Base-by-base conservation (phyloP, 768 basidiomycete species). In the Rhodosporidiobolus odoratus region DNA sequence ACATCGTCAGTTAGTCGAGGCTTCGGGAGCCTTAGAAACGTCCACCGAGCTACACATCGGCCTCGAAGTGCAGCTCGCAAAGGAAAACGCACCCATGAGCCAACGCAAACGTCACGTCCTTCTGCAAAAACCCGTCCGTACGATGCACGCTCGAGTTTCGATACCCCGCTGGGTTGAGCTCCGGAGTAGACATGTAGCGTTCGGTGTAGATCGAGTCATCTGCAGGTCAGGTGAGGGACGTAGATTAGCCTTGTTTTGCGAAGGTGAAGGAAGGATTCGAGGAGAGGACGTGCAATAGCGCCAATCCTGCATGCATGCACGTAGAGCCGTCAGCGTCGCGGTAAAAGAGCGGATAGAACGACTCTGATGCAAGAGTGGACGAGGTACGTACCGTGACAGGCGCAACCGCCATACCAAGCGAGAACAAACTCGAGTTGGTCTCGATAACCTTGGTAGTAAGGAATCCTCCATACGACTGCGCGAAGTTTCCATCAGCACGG, bases 401-500 rank as follows among this genome's bases (percentile, higher is more conserved):
- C 85, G 92, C 92, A 41, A 96, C 87, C 5, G 92, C 85, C 85
- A 95, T 96, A 10, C 90, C 91, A 56, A 98, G 82, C 6, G 89
- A 88, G 80, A 98, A 92, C 21, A 97, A 85, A 9, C 89, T 89
- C 23, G 90, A 92, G 78, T 91, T 84, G 8, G 91, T 89, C 81
- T 99, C 96, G 19, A 90, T 85, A 7, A 95, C 87, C 78, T 98
- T 98, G 67, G 89, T 86, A 65, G 89, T 89, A 89, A 98, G 91
- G 80, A 92, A 99, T 0, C 96, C 95, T 16, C 95, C 95, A 76
- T 93, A 97, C 15, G 90, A 92, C 94, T 94, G 66, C 30, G 58
- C 0, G n/a, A 23, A 12, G 40, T 25, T 2, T 0, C n/a, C 17
- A 37, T 7, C 12, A 48, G 34, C 32, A 69, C 27, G 52, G 19